phyloP scores from a whole-genome alignment of 2,329 filamentous ascomycete genomes.

The Aureobasidium sp. region DNA sequence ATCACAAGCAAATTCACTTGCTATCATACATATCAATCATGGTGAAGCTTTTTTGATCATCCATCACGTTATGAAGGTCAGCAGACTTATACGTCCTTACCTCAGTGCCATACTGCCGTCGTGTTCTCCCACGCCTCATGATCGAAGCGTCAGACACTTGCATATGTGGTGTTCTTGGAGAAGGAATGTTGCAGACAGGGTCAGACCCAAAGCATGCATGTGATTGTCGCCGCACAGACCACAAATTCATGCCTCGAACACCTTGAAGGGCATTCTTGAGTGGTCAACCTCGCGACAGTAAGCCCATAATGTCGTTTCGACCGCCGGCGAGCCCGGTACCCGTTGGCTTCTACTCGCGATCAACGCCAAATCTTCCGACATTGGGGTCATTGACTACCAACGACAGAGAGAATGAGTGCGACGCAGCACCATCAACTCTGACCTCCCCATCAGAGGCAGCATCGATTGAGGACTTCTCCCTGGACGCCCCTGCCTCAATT shows the following conservation, averaged over 20 bases:
- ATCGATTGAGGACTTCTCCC: constrained; percentile 33
- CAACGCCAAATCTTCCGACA: constrained; percentile 41
- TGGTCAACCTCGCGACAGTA: neutral
- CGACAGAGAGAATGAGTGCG: constrained; percentile 25
- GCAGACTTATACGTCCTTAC: too few species aligned
- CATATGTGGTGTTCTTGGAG: neutral
- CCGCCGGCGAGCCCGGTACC: constrained; percentile 35
- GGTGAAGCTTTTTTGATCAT: neutral
- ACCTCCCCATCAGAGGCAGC: constrained; percentile 33
- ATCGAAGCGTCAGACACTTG: neutral
- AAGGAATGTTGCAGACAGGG: neutral
- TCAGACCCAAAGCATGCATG: neutral
- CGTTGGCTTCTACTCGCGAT: constrained; percentile 38
- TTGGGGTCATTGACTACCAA: constrained; percentile 22
- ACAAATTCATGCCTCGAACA: neutral
- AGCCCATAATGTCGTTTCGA: constrained; percentile 33
- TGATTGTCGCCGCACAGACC: neutral
- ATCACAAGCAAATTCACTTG: neutral
- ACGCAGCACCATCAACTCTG: constrained; percentile 25
- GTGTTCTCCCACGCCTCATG: neutral
- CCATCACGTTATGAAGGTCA: too few species aligned
- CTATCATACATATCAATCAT: neutral
- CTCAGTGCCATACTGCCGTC: too few species aligned
- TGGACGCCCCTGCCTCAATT: constrained; percentile 23
- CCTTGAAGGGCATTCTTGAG: neutral